phyloP scores from a whole-genome alignment of 2,329 filamentous ascomycete species.

The Trichocomaceae sp. region DNA sequence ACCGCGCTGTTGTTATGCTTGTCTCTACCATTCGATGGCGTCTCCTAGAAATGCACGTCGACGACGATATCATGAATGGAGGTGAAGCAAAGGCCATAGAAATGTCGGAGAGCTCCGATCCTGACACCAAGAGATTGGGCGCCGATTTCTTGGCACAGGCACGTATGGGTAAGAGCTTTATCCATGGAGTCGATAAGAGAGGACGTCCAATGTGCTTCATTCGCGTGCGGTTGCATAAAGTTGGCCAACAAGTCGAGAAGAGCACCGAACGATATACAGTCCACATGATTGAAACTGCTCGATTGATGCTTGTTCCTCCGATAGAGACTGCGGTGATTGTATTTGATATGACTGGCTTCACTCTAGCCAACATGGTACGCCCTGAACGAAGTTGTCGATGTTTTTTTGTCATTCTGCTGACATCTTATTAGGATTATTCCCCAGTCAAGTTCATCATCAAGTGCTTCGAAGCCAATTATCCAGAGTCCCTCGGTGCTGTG shows the following conservation, averaged over 20 bases:
- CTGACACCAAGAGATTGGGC: conserved; percentile 58
- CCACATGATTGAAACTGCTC: conserved; percentile 88
- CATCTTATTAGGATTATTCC: conserved; percentile 63
- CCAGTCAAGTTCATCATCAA: conserved; percentile 99
- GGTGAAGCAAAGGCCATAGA: conserved; percentile 65
- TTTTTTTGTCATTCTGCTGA: neutral
- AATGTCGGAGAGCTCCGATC: conserved; percentile 54
- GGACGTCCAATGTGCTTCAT: conserved; percentile 84
- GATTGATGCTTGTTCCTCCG: conserved; percentile 69
- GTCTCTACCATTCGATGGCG: conserved; percentile 94
- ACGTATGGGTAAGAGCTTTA: conserved; percentile 84
- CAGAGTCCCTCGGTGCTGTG: conserved; percentile 81
- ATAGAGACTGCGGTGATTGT: conserved; percentile 89
- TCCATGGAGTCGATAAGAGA: conserved; percentile 78
- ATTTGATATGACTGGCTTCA: conserved; percentile 94
- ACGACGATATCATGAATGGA: conserved; percentile 74
- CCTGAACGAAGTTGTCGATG: conserved; percentile 7
- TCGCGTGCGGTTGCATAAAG: conserved; percentile 71
- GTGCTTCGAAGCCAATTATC: conserved; percentile 98
- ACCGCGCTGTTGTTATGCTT: conserved; percentile 89
- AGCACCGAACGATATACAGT: conserved; percentile 85
- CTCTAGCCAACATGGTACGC: conserved; percentile 82
- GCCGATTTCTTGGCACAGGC: conserved; percentile 77
- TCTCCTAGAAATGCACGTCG: conserved; percentile 72
- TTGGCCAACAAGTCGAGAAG: conserved; percentile 74